A percentile compares a stretch with the other conserved stretches of the same genome.
Conservation (phyloP, 176 grass and related monocot genomes). For the Aegilops umbellulata region DNA sequence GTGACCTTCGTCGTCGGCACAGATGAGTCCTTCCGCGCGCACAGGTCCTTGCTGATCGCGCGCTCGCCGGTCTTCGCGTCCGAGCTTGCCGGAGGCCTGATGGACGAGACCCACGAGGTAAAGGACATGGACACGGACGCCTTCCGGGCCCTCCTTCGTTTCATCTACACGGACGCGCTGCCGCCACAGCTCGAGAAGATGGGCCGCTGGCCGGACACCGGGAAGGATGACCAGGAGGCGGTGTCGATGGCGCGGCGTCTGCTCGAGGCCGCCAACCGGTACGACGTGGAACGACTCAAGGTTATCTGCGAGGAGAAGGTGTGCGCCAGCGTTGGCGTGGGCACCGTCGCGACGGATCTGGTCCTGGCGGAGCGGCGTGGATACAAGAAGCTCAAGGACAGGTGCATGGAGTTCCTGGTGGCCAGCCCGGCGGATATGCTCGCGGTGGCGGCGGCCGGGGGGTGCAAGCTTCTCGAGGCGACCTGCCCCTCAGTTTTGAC, state of each 20-base stretch:
- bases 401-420: constrained; percentile 43
- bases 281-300: constrained; percentile 49
- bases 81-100: constrained; percentile 14
- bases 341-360: constrained; percentile 25
- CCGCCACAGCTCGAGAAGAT: neutral
- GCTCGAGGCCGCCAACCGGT: constrained; percentile 40
- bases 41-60: neutral
- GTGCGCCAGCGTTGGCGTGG: constrained; percentile 3
- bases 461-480: neutral
- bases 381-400: constrained; percentile 43
- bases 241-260: constrained; percentile 26
- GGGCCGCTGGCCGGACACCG: no score
- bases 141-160: constrained; percentile 36
- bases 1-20: constrained; percentile 10
- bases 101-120: neutral
- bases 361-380: constrained; percentile 37
- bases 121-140: constrained; percentile 11
- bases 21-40: constrained; percentile 2
- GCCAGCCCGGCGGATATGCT: constrained; percentile 5
- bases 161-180: constrained; percentile 47
- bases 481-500: neutral
- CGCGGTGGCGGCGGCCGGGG: neutral
- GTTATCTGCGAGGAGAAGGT: constrained; percentile 41
- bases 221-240: neutral
- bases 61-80: neutral